Conservation (phyloP, 768 basidiomycete species). For the Fomitopsis serialis region DNA sequence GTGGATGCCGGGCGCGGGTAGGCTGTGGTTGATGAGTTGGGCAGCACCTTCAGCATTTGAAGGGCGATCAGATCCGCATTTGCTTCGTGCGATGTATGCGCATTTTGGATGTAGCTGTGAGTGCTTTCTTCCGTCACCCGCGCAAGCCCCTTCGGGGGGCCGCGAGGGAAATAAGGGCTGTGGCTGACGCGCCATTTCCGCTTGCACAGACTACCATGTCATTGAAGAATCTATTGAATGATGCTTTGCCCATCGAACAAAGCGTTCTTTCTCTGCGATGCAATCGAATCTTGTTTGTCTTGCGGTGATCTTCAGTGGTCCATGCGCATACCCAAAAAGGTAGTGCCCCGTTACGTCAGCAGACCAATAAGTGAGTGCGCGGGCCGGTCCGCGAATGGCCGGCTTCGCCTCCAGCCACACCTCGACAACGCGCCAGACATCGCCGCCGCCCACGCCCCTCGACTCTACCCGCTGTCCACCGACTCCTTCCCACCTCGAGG, state of each 20-base stretch:
- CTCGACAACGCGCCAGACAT: neutral
- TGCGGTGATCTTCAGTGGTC: neutral
- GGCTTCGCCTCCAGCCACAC: neutral
- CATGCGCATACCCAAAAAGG: neutral
- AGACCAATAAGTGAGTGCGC: neutral
- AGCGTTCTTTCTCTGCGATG: neutral
- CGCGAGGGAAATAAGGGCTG: neutral
- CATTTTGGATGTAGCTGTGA: neutral
- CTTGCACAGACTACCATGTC: neutral
- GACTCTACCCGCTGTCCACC: constrained; percentile 14
- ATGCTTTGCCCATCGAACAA: too few species aligned
- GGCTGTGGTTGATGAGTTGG: too few species aligned
- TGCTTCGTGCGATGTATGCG: neutral
- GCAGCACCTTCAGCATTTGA: too few species aligned
- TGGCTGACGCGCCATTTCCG: neutral
- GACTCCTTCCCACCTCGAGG: constrained; percentile 17
- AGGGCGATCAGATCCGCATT: too few species aligned
- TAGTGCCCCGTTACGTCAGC: neutral
- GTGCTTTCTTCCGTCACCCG: neutral
- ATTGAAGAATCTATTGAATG: too few species aligned
- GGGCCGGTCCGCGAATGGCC: neutral
- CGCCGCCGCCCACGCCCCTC: constrained; percentile 4
- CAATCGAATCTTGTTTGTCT: neutral
- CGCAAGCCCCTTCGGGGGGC: neutral
- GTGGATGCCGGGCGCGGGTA: too few species aligned